Evolutionary conservation across 306 rosid species (phyloP).

Genomic region (Sicyos baderoa): DNA sequence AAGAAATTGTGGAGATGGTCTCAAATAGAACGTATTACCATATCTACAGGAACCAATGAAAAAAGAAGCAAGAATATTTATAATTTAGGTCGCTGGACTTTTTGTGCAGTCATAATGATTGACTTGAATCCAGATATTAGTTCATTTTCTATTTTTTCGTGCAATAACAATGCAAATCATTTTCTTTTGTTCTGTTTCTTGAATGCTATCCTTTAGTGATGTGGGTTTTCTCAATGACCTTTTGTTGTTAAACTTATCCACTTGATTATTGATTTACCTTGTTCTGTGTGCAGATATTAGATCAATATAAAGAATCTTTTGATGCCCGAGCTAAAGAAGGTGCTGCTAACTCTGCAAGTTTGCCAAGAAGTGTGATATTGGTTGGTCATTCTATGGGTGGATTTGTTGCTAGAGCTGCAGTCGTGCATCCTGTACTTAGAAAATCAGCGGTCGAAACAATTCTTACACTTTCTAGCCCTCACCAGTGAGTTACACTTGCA

Average conservation of each 20-base stretch:
- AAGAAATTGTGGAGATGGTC: background rate
- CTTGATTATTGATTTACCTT: constrained; percentile 2
- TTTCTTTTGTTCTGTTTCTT: background rate
- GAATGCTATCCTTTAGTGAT: background rate
- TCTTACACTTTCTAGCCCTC: constrained; percentile 89
- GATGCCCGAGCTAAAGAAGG: constrained; percentile 70
- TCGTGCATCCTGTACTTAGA: constrained; percentile 64
- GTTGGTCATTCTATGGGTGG: constrained; percentile 99
- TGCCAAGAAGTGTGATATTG: constrained; percentile 85
- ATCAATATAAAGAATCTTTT: constrained; percentile 73
- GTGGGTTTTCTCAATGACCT: background rate
- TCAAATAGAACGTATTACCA: background rate
- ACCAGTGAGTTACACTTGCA: constrained; percentile 51
- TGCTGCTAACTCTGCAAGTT: constrained; percentile 50
- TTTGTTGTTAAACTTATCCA: constrained; percentile 5
- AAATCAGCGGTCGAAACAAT: constrained; percentile 83
- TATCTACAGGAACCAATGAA: background rate
- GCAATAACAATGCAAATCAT: constrained; percentile 12
- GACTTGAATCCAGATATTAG: background rate
- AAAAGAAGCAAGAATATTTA: background rate
- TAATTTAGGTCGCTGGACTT: too few relatives aligned
- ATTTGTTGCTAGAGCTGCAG: constrained; percentile 97
- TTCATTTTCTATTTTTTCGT: background rate
- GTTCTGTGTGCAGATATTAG: constrained; percentile 61
- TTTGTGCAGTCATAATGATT: too few relatives aligned